Base-by-base conservation (phyloP, 1,284 basidiomycete genomes). In the Ceratobasidium papillatum region DNA sequence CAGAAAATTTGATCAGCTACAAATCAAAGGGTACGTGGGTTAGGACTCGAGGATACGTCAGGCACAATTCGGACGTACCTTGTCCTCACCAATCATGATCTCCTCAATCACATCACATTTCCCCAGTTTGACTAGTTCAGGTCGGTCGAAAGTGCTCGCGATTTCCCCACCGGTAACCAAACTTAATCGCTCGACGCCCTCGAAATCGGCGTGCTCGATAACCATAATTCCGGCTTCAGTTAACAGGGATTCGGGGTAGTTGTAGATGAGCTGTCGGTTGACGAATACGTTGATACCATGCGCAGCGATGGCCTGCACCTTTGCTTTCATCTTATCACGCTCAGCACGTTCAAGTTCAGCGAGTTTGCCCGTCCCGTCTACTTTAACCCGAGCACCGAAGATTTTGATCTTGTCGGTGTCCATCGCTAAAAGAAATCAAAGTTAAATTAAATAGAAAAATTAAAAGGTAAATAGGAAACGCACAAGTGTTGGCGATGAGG, bases 331-430 rank as follows among this genome's bases (percentile, higher is more conserved):
- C 88, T 99, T 99, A 85, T 99, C 97, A 80, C 91, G 87, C 84
- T 99, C 97, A 5, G 97, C 97, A 17, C 96, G 91, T 84, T 99
- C 98, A 7, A 99, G 90, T 82, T 99, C 98, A 30, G 98, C 98
- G 3, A 99, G 89, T 85, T 99, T 98, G 74, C 95, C 93, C 0
- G 98, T 98, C 41, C 94, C 89, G 80, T 99, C 96, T 14, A 99
- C 97, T 82, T 96, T 95, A 71, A 99, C 91, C 36, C 96, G 90
- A 0, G 98, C 97, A 66, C 97, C 98, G 80, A 99, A 99, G 74
- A 99, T 93, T 85, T 99, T 99, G 86, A 99, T 98, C 85, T 99
- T 99, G 85, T 99, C 98, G 38, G 98, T 99, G 85, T 99, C 97
- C 98, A 99, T 99, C 7, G 96, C 94, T 96, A 77, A 32, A 14